phyloP scores from a whole-genome alignment of 495 filamentous ascomycete genomes.

The Neurospora tetraspora region DNA sequence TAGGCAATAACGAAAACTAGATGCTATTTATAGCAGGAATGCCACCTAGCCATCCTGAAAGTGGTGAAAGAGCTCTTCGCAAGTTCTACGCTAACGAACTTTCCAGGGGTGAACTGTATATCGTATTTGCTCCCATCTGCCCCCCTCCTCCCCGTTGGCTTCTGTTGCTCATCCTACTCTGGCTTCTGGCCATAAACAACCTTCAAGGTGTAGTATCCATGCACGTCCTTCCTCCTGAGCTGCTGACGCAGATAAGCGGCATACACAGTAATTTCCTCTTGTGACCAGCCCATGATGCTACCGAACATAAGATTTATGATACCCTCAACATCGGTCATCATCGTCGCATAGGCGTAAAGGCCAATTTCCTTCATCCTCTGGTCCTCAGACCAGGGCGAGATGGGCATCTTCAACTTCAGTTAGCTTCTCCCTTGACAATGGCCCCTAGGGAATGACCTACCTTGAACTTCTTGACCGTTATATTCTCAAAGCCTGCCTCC shows the following conservation, averaged over 20 bases:
- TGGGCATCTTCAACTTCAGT: neutral
- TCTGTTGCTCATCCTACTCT: neutral
- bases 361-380: neutral
- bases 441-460: neutral
- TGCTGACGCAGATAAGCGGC: neutral
- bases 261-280: neutral
- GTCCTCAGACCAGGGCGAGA: neutral
- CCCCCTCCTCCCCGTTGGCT: neutral
- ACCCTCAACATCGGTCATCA: neutral
- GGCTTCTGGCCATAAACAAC: neutral
- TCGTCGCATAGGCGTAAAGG: neutral
- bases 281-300: neutral
- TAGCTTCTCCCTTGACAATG: neutral
- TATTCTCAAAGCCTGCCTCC: neutral
- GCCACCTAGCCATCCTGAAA: no score
- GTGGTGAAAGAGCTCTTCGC: no score
- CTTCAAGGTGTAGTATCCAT: neutral
- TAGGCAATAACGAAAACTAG: no score
- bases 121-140: neutral
- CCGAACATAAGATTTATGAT: neutral
- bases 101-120: neutral
- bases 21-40: no score
- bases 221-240: neutral
- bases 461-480: neutral
- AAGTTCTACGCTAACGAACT: no score